Evolutionary conservation across 2,329 filamentous ascomycete genomes (phyloP), one percentile per base, ranked within the genome.

Genomic region (Colletotrichum chlorophyti): DNA sequence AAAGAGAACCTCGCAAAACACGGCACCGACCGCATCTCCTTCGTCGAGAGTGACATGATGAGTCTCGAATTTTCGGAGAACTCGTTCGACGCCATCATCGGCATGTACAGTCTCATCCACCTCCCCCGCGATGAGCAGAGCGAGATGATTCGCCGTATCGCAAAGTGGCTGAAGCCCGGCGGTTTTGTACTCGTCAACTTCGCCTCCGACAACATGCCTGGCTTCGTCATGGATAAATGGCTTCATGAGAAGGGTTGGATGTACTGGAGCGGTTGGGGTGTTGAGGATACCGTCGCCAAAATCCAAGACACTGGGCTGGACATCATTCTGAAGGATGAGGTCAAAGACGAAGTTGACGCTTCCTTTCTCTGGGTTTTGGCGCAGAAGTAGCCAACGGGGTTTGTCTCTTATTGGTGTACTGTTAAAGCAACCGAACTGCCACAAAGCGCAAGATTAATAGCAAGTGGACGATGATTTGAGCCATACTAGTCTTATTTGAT

Each of bases 51-150:
- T 43, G 77, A 79, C 66, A 78, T 79, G 74, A 70, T 67, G 60
- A 54, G 60, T 2, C 69, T 78, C 5, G 48, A 63, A 3, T 76
- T 76, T 47, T 31, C 63, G 0, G 55, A 62, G 0, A 66, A 40
- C 1, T 70, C 71, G 0, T 74, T 86, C 53, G 76, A 84, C 55
- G 81, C 77, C 5, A 74, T 84, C 2, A 63, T 81, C 1, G 83
- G 70, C 0, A 77, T 86, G 64, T 85, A 83, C 68, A 82, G 78
- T 29, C 66, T 86, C 48, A 79, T 84, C 48, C 83, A 86, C 63
- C 73, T 86, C 5, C 81, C 82, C 1, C 74, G 76, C 6, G 68
- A 69, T 1, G 81, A 85, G 65, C 83, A 86, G 68, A 68, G 62
- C 0, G 67, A 68, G 19, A 72, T 85, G 53, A 63, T 86, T 19